Evolutionary conservation across 2,329 filamentous ascomycete species (phyloP).

Genomic region (Penicillium rolfsii): DNA sequence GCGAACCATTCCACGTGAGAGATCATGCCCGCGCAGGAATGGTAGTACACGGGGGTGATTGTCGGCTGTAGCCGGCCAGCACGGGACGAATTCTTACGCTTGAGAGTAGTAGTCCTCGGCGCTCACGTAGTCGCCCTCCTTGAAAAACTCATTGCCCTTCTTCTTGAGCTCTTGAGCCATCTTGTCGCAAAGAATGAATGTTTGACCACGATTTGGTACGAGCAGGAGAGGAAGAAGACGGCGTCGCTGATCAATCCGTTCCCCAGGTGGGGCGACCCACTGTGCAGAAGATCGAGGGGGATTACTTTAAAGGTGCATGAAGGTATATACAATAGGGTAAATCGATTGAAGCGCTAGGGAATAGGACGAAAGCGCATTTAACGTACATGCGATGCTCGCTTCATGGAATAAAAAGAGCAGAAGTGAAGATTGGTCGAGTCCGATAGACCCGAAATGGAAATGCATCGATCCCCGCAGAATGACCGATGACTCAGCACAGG

Average conservation of each 20-base stretch:
- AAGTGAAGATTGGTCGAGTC: background rate
- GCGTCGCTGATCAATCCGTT: conserved; percentile 26
- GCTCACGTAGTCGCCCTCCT: conserved; percentile 48
- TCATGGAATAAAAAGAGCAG: background rate
- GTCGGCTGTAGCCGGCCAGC: background rate
- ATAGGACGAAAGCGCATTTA: background rate
- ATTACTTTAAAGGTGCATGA: conserved; percentile 6
- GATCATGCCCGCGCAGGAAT: background rate
- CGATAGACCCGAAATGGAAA: conserved; percentile 34
- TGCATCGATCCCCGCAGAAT: conserved; percentile 42
- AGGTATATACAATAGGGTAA: background rate
- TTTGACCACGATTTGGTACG: background rate
- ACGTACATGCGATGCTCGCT: background rate
- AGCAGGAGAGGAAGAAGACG: conserved; percentile 1
- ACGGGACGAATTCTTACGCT: conserved; percentile 40
- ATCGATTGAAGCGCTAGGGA: background rate
- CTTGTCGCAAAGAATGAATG: background rate
- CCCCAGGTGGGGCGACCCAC: conserved; percentile 28
- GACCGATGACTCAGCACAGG: conserved; percentile 30
- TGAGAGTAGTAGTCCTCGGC: conserved; percentile 53
- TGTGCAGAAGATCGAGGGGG: conserved; percentile 14
- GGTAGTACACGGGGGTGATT: background rate
- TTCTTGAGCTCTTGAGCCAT: conserved; percentile 48
- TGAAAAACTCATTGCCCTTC: conserved; percentile 52
- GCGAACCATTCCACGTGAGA: background rate